Evolutionary conservation across 768 basidiomycete genomes (phyloP).

Genomic region (Tephrocybe sp.): DNA sequence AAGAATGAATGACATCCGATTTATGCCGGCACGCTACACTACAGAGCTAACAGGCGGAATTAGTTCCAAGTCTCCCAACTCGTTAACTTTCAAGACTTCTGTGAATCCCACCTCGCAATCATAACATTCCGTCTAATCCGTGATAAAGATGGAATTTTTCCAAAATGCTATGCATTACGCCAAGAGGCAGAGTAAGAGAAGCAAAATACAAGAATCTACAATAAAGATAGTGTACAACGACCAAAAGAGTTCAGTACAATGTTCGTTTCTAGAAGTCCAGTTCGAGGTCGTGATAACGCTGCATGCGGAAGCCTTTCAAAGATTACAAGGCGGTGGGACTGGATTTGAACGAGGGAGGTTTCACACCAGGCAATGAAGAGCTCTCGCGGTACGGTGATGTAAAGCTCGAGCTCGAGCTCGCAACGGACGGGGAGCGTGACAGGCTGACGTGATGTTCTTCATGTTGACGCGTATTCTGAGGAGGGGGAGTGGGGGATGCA

Average conservation of each 20-base stretch:
- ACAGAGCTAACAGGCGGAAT: too few relatives aligned
- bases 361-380: conserved; percentile 1
- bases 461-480: neutral
- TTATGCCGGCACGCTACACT: too few relatives aligned
- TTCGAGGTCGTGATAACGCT: conserved; percentile 4
- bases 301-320: neutral
- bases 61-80: too few relatives aligned
- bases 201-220: neutral
- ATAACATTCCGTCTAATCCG: too few relatives aligned
- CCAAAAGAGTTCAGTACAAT: neutral
- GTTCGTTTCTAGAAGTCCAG: conserved; percentile 15
- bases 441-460: conserved; percentile 15
- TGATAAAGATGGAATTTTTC: neutral
- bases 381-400: conserved; percentile 29
- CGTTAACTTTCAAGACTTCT: too few relatives aligned
- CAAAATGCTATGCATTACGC: neutral
- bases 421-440: conserved; percentile 29
- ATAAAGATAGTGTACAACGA: conserved; percentile 2
- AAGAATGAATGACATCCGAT: too few relatives aligned
- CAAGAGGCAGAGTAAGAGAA: neutral
- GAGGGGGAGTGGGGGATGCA: conserved; percentile 33
- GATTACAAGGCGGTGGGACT: conserved; percentile 29
- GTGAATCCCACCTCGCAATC: too few relatives aligned
- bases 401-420: conserved; percentile 34
- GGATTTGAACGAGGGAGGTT: conserved; percentile 31